Base-by-base conservation (phyloP, 225 moss, liverwort and hornwort species). In the Straminergon stramineum region DNA sequence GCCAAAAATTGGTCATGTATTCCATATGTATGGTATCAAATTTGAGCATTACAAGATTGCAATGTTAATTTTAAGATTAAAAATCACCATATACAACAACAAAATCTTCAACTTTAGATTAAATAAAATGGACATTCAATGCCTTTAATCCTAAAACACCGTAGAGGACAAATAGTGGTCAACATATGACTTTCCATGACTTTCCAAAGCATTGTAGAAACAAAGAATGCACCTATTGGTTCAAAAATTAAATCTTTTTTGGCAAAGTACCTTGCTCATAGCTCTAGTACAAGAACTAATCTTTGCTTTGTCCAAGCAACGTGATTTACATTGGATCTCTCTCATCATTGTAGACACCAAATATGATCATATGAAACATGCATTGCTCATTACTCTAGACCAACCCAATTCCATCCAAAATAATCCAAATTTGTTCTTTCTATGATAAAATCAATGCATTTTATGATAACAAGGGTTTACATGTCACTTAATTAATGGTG, bases 261-360 rank as follows among this genome's bases (percentile, higher is more conserved):
- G 9, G 17, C 10, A 41, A 41, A 26, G 3, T 28, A 28, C 10
- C 8, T 43, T 43, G 43, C 9, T 15, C 9, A 43, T 73, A 73
- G 5, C 27, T 43, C 8, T 15, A 0, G 2, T 2, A 5, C 9
- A 27, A 27, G 5, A 27, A 27, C 27, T 16, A 9, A 43, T 24
- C 16, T 73, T 16, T 0, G 3, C 15, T 43, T 67, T 71, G 9
- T 1, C 5, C 3, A 71, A 71, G 15, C 41, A 71, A 41, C 0
- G 5, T 0, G 15, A 15, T 41, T 26, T n/a, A 26, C 2, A 8
- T 0, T 41, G 5, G 14, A 71, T 15, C 8, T 71, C 8, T 71
- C 5, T 41, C 41, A 71, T 41, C 15, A 5, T 71, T 71, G 14
- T 1, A 65, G 3, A 24, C 83, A 65, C 24, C 5, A 3, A 9